Conservation (phyloP, 768 basidiomycete species). For the Hygrocybe coccinea region DNA sequence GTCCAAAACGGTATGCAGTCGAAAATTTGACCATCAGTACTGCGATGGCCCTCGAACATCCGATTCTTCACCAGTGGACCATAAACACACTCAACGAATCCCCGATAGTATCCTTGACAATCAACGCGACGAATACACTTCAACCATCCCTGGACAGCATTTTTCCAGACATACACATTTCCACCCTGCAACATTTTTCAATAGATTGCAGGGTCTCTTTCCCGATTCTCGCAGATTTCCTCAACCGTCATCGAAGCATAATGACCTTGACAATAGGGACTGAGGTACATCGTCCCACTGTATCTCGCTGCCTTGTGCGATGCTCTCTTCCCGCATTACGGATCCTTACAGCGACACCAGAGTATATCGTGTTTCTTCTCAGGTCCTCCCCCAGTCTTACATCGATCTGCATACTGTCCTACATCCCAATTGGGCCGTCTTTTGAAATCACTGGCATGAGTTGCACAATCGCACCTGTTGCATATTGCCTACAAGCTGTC, state of each 20-base stretch:
- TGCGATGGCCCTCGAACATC: constrained; percentile 15
- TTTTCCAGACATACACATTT: constrained; percentile 19
- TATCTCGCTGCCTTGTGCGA: constrained; percentile 2
- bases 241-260: constrained; percentile 24
- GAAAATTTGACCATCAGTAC: constrained; percentile 16
- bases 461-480: background rate
- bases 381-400: background rate
- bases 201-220: constrained; percentile 15
- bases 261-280: constrained; percentile 11
- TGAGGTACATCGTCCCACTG: constrained; percentile 12
- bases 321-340: constrained; percentile 14
- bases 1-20: background rate
- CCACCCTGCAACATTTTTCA: constrained; percentile 16
- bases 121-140: constrained; percentile 14
- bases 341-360: constrained; percentile 17
- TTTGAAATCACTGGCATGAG: background rate
- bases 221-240: constrained; percentile 18
- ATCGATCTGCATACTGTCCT: background rate
- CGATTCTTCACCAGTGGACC: constrained; percentile 23
- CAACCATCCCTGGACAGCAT: constrained; percentile 15
- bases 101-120: constrained; percentile 18
- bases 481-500: background rate
- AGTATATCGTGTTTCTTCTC: constrained; percentile 16
- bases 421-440: background rate
- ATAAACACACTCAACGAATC: constrained; percentile 15